These are phyloP conservation scores for Aspergillus pseudoterreus DNA, from an alignment of 2,329 filamentous ascomycete species.

Conservation along the genomic window DNA sequence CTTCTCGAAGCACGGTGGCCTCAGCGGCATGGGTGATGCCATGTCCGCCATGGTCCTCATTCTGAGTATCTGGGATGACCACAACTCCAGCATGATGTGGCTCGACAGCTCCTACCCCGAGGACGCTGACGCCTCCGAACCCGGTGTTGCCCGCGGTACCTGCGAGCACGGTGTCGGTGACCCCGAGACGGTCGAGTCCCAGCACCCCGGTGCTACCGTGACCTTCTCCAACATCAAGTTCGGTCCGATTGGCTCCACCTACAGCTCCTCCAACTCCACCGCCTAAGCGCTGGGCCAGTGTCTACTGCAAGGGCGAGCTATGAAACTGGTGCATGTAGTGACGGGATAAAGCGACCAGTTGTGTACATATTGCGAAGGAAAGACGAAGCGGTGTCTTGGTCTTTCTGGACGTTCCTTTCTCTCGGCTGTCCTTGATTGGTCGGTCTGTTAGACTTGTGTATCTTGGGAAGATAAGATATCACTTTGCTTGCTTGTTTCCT, in stretches of 20 bases:
- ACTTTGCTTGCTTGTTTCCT: constrained; percentile 1
- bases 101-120: constrained; percentile 64
- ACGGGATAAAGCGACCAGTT: background rate
- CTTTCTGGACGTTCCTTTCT: background rate
- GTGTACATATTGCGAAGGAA: constrained; percentile 5
- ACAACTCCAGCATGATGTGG: constrained; percentile 68
- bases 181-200: constrained; percentile 49
- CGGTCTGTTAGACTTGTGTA: background rate
- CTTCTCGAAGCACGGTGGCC: constrained; percentile 54
- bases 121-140: constrained; percentile 35
- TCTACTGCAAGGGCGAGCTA: background rate
- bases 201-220: constrained; percentile 47
- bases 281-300: constrained; percentile 1
- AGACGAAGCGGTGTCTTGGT: constrained; percentile 1
- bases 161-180: constrained; percentile 52
- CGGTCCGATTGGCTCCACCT: constrained; percentile 55
- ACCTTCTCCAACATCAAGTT: constrained; percentile 59
- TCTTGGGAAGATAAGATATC: background rate
- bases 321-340: background rate
- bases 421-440: background rate
- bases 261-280: constrained; percentile 4
- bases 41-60: constrained; percentile 59
- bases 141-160: constrained; percentile 52
- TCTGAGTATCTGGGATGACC: constrained; percentile 60
- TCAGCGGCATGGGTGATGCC: constrained; percentile 51